Base-by-base conservation (phyloP, 768 basidiomycete species). In the Russula virescens region DNA sequence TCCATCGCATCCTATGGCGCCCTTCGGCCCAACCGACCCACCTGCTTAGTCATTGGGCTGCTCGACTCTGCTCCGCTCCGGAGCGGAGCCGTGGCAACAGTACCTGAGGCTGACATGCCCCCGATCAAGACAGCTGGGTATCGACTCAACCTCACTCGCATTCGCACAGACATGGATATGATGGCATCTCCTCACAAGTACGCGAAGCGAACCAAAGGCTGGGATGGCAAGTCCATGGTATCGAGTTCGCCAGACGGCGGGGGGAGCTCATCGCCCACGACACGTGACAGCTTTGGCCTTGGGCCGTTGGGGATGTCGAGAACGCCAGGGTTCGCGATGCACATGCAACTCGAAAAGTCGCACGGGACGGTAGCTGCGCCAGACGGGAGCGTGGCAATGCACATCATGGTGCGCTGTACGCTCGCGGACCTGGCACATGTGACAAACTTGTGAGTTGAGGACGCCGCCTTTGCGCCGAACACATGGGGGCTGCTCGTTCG, bases 391-490 rank as follows among this genome's bases (percentile, higher is more conserved):
- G 86, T 86, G 7, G 83, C 81, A 38, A 84, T 84, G 7, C 86
- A 93, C 65, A 79, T 88, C 60, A 77, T 81, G 46, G 79, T 89
- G 28, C 75, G 75, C 23, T 91, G 89, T 72, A 86, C 87, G 21
- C 80, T 98, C n/a, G 77, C 76, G 10, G 86, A 91, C 40, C 83
- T 98, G 60, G 87, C 93, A 1, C 77, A 79, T 19, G 89, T 87
- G 31, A 91, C 91, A 51, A 87, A 90, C 73, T 76, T 98, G 57
- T 82, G 91, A 1, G 73, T 86, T 0, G 92, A 97, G 59, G 96
- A 98, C 71, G 84, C 87, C 0, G 88, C 92, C 0, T 94, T 92
- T 74, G 92, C 94, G 2, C 73, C 98, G 67, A 87, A 89, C 60
- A 92, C 95, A 71, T 87, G 89, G 62, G 93, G 94, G 31, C 73